A percentile compares a stretch with the other conserved stretches of the same genome.
Evolutionary conservation across 1,284 basidiomycete species (phyloP).

Genomic region (Cryptococcus sp.): DNA sequence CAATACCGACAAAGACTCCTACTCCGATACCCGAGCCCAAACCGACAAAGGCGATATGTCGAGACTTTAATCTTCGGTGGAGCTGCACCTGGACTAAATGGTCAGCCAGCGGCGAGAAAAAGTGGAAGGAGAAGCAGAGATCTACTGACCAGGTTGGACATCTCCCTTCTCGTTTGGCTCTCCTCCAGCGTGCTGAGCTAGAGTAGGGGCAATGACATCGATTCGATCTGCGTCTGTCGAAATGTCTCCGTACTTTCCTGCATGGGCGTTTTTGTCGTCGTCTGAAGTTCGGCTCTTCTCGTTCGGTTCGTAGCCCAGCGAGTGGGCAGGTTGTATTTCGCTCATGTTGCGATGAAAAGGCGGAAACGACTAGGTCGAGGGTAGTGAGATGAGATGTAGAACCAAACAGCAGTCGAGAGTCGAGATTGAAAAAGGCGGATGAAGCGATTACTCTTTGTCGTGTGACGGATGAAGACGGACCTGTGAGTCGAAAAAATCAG

Average conservation of each 20-base stretch:
- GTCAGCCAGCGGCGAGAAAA: neutral
- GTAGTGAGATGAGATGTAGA: no score
- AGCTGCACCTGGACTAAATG: neutral
- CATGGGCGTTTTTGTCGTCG: neutral
- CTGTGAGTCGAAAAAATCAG: no score
- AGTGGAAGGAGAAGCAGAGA: neutral
- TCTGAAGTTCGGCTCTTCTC: neutral
- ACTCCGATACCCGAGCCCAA: constrained; percentile 18
- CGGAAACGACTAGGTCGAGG: no score
- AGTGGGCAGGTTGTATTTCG: no score
- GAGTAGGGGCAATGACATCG: neutral
- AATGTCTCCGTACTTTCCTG: neutral
- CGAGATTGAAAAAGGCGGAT: no score
- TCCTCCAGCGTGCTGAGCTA: neutral
- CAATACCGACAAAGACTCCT: constrained; percentile 20
- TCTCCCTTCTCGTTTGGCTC: neutral
- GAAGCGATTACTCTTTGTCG: no score
- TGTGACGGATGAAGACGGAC: no score
- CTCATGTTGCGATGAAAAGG: no score
- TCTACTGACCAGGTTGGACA: neutral
- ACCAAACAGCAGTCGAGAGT: no score
- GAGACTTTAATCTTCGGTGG: constrained; percentile 11
- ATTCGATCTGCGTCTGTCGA: neutral
- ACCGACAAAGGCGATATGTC: constrained; percentile 28
- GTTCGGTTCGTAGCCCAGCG: no score